A percentile compares a stretch with the other conserved stretches of the same genome.
Conservation (phyloP, 2,329 filamentous ascomycete genomes). For the Lecanicillium sp. region DNA sequence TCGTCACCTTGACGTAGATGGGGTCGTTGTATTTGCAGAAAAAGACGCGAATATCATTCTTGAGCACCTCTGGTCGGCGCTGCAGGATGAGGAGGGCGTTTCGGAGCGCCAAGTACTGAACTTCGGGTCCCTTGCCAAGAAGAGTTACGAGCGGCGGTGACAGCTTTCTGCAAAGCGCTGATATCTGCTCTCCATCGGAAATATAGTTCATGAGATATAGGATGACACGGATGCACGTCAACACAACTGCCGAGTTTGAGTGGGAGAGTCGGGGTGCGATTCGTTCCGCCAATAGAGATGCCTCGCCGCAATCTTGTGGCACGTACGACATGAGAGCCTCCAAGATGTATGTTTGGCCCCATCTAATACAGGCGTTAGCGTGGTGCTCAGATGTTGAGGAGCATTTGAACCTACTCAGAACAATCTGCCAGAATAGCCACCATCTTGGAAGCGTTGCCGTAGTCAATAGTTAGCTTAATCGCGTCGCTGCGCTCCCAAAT, state of each 20-base stretch:
- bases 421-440: conserved; percentile 94
- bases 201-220: conserved; percentile 99
- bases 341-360: conserved; percentile 97
- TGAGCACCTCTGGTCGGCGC: conserved; percentile 81
- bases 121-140: conserved; percentile 90
- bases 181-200: conserved; percentile 79
- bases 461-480: conserved; percentile 97
- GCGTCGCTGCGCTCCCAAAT: conserved; percentile 98
- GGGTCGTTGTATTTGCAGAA: conserved; percentile 99
- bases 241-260: conserved; percentile 90
- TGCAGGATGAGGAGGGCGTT: conserved; percentile 94
- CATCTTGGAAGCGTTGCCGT: conserved; percentile 95
- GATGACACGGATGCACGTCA: conserved; percentile 93
- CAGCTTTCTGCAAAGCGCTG: conserved; percentile 80
- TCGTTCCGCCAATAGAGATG: conserved; percentile 81
- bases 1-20: conserved; percentile 98
- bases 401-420: conserved; percentile 65
- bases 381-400: not conserved
- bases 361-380: conserved; percentile 44
- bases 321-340: conserved; percentile 98
- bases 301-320: conserved; percentile 83
- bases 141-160: conserved; percentile 92
- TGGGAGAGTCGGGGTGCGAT: conserved; percentile 94
- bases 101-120: conserved; percentile 92
- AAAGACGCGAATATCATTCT: conserved; percentile 96